Base-by-base conservation (phyloP, 345 rosid species). In the Draba incana region DNA sequence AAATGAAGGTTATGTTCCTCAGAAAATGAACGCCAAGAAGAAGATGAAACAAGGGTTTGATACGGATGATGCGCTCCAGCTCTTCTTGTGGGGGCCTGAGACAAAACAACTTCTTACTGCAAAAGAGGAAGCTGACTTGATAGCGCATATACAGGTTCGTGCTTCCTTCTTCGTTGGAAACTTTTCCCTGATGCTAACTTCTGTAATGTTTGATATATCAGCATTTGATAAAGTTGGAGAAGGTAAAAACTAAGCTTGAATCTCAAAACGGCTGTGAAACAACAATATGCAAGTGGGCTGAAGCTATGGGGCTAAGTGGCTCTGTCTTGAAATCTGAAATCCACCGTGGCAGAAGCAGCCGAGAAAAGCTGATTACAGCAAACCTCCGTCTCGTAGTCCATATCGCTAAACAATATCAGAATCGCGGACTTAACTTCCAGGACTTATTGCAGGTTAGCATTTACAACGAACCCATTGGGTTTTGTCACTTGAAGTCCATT, bases 301-400 rank as follows among this genome's bases (percentile, higher is more conserved):
- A 83, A 80, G 92, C 85, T 64, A 77, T 78, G 71, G 93, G 85
- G 15, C 15, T 88, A 48, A 85, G 83, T 79, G 68, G 82, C 70
- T 53, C 33, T 63, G 81, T 62, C 55, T 83, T 92, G 82, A 84
- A 81, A 78, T 79, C 83, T 63, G 84, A 84, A 67, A 81, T 92
- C 80, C 86, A 75, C 46, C 76, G 74, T 23, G 89, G 97, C 25
- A 69, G 80, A 65, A 79, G 82, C 57, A 83, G 96, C 76, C 66
- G 89, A 31, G 92, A 86, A 43, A 88, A 83, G 76, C 77, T 93
- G 76, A 83, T 90, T 46, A 60, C 72, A 70, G 88, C 93, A 10
- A 93, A 93, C 75, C 65, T 90, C 52, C 88, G 97, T 48, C 67
- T 90, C 79, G 98, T 90, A 20, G 96, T 90, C 79, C 89, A 90